Evolutionary conservation across 108 stramenopile species (phyloP), one percentile per base, ranked within the genome.

Genomic region (Cyclostephanos tholiformis): DNA sequence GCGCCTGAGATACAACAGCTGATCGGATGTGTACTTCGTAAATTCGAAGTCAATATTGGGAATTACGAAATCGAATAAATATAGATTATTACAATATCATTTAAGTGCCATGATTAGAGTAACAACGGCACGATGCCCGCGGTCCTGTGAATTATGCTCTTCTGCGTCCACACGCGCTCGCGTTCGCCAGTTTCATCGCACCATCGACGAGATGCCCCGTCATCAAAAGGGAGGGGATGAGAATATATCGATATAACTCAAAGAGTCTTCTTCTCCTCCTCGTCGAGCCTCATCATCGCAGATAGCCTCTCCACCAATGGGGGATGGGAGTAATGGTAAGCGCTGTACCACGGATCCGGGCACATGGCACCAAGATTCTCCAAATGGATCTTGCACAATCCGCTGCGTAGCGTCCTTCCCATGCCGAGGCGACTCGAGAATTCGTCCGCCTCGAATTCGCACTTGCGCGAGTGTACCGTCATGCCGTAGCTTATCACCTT

Each of bases 301-400:
- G 85, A 86, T 17, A 99, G 87, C 8, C 99, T 86, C 76, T 99
- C 97, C 9, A 97, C 93, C 63, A 99, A 75, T 26, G 98, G 96
- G 22, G 99, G 99, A 72, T 99, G 99, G 29, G 87, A 87, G 79
- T 98, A 97, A 84, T 99, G 98, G 75, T 98, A 98, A 9, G 86
- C 90, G 2, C 82, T 82, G 80, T 97, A 99, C 94, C 88, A 88
- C 52, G 79, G 82, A 82, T 97, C 96, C 26, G 91, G 90, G 67
- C 88, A 86, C 93, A 97, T 95, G 55, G 96, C 90, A 20, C 97
- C 95, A 44, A 97, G 79, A 72, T 98, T 98, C 77, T 97, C 97
- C 62, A 99, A 71, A 79, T 91, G 88, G 56, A 99, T 97, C 90
- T 99, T 99, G 68, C 93, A 88, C 71, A 99, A 84, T 10, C 98